These are phyloP conservation scores for Panicum virgatum DNA, from an alignment of 202 grass and related monocot genomes.

Conservation along the genomic window DNA sequence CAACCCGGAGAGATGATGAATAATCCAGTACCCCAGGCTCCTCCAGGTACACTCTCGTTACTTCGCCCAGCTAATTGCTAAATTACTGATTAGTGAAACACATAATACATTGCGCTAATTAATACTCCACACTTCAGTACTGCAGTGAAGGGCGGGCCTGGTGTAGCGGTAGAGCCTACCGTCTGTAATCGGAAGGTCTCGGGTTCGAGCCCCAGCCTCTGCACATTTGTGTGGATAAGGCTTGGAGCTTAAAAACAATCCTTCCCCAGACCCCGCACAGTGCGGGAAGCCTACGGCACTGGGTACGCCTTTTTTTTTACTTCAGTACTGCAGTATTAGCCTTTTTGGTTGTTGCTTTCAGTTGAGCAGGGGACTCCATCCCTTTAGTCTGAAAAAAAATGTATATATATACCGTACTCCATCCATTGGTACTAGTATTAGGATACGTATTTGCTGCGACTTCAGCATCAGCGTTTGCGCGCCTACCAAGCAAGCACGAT, in stretches of 20 bases:
- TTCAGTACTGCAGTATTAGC: neutral
- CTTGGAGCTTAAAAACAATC: no score
- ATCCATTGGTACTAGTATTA: neutral
- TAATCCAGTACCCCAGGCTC: neutral
- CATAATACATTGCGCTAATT: neutral
- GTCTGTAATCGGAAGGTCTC: no score
- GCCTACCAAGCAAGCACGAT: constrained; percentile 28
- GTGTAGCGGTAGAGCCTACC: no score
- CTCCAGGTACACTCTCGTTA: constrained; percentile 30
- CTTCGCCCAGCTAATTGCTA: no score
- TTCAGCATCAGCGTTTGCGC: constrained; percentile 36
- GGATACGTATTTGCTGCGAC: constrained; percentile 44
- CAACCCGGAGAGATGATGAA: neutral
- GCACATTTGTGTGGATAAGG: no score
- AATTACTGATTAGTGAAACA: neutral
- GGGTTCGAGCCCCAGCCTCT: no score
- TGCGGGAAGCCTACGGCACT: no score
- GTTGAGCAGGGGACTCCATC: neutral
- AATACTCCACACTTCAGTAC: no score
- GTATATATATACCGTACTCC: neutral
- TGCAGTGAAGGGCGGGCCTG: no score
- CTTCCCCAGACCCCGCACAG: no score
- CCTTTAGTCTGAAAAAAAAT: neutral
- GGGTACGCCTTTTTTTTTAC: no score
- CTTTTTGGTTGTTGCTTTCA: neutral